Conservation (phyloP, 805 yeast species). For the Wickerhamiella vanderwaltii region DNA sequence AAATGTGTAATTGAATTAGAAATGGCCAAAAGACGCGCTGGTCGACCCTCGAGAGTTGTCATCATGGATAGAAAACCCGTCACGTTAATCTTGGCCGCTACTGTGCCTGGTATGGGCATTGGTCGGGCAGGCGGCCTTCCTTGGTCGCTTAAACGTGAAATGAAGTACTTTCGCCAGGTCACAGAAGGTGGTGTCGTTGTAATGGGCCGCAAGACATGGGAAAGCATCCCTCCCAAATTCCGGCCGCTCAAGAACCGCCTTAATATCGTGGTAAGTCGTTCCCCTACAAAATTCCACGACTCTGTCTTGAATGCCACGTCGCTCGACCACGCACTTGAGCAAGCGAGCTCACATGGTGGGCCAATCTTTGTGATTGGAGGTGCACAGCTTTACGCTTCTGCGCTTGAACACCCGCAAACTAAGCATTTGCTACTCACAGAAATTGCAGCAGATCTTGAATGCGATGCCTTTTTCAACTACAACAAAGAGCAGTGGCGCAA, state of each 20-base stretch:
- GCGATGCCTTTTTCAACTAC: slow-evolving; percentile 58
- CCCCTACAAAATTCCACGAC: slow-evolving; percentile 16
- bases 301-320: slow-evolving; percentile 32
- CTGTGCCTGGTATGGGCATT: slow-evolving; percentile 70
- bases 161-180: slow-evolving; percentile 69
- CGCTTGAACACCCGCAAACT: slow-evolving; percentile 35
- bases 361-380: slow-evolving; percentile 85
- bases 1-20: not conserved
- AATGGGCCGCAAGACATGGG: slow-evolving; percentile 97
- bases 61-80: slow-evolving; percentile 22
- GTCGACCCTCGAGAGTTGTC: not conserved
- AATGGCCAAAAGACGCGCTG: too few species aligned
- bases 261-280: slow-evolving; percentile 64
- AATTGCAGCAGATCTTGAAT: slow-evolving; percentile 34
- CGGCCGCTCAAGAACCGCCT: slow-evolving; percentile 68
- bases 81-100: slow-evolving; percentile 72
- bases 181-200: slow-evolving; percentile 52
- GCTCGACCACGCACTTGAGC: slow-evolving; percentile 33
- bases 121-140: slow-evolving; percentile 76
- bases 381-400: slow-evolving; percentile 64
- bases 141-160: slow-evolving; percentile 75
- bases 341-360: slow-evolving; percentile 26
- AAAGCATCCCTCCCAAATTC: slow-evolving; percentile 73
- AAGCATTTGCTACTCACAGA: slow-evolving; percentile 60
- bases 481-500: slow-evolving; percentile 23